Percentiles rank a stretch among this genome's conserved stretches.
phyloP scores from a whole-genome alignment of 805 yeast species.

The Metschnikowia borealis region DNA sequence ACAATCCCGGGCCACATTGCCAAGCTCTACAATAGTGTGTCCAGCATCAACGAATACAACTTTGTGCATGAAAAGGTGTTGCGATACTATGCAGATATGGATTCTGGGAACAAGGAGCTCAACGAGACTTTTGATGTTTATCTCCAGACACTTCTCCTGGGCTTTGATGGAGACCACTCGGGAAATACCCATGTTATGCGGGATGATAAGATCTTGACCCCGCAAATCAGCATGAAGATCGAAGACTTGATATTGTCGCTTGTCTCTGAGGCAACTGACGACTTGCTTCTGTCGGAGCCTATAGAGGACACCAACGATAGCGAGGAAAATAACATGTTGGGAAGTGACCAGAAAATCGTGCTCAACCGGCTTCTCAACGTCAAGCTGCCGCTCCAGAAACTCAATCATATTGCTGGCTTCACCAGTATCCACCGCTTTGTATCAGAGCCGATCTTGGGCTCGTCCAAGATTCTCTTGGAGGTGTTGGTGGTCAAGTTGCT shows the following conservation, averaged over 20 bases:
- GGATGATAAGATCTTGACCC: constrained; percentile 16
- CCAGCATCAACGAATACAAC: constrained; percentile 26
- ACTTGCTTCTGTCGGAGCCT: constrained; percentile 7
- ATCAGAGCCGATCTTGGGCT: constrained; percentile 15
- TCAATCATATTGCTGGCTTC: constrained; percentile 24
- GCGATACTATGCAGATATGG: constrained; percentile 19
- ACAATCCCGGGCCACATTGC: constrained; percentile 17
- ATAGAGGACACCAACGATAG: constrained; percentile 10
- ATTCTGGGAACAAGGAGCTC: constrained; percentile 5
- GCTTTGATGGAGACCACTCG: constrained; percentile 7
- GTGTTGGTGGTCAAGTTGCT: constrained; percentile 19
- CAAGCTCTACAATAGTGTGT: constrained; percentile 23
- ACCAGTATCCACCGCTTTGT: constrained; percentile 23
- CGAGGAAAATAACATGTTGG: constrained; percentile 12
- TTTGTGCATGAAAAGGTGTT: constrained; percentile 23
- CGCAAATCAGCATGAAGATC: constrained; percentile 21
- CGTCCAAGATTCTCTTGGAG: constrained; percentile 15
- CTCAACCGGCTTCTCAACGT: constrained; percentile 14
- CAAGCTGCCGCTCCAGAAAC: constrained; percentile 20
- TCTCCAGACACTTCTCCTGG: constrained; percentile 9
- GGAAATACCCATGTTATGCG: neutral
- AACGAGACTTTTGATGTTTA: constrained; percentile 12
- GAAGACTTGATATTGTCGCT: constrained; percentile 22
- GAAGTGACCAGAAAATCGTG: constrained; percentile 17
- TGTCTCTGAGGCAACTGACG: constrained; percentile 9